phyloP scores from a whole-genome alignment of 192 early-diverging fungal genomes.

The Backusella tuberculispora region DNA sequence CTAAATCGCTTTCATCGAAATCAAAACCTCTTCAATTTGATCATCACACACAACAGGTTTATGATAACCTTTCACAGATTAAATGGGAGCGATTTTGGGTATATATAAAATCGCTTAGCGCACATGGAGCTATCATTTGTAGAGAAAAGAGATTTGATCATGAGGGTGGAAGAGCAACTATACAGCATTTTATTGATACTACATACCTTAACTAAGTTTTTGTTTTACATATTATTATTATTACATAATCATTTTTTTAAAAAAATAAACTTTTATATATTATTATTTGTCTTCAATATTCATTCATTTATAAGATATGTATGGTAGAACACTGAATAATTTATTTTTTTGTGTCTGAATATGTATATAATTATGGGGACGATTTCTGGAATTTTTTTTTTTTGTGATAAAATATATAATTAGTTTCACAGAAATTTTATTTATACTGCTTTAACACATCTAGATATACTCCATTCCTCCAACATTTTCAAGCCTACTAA shows the following conservation, averaged over 20 bases:
- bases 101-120: constrained; percentile 49
- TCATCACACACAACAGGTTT: constrained; percentile 16
- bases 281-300: too few species aligned
- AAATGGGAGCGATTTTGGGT: constrained; percentile 52
- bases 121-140: constrained; percentile 57
- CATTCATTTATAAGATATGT: too few species aligned
- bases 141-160: constrained; percentile 44
- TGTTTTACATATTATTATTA: background rate
- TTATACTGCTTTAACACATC: too few species aligned
- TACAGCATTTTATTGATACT: constrained; percentile 57
- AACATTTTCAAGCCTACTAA: too few species aligned
- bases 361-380: too few species aligned
- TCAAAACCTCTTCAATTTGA: background rate
- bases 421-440: too few species aligned
- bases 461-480: too few species aligned
- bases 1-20: background rate
- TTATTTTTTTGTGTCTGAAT: too few species aligned
- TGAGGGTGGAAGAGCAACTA: constrained; percentile 42
- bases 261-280: too few species aligned
- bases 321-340: too few species aligned
- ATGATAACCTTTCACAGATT: constrained; percentile 45
- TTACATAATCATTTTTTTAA: background rate
- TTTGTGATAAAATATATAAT: too few species aligned
- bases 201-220: background rate
- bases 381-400: too few species aligned